phyloP scores from a whole-genome alignment of 106 monocot species.

The Phalaenopsis aphrodite region DNA sequence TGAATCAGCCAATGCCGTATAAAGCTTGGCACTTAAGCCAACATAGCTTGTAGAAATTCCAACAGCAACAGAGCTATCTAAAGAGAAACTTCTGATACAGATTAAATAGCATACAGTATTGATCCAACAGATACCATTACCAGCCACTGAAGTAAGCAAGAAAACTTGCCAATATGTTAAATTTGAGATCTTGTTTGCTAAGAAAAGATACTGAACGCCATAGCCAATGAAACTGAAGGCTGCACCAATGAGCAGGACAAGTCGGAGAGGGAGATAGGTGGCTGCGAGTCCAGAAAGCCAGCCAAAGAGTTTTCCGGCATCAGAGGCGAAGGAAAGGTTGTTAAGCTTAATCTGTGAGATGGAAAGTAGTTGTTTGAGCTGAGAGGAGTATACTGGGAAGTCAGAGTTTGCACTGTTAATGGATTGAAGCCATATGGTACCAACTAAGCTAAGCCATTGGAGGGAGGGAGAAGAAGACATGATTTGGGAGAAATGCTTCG shows the following conservation, averaged over 20 bases:
- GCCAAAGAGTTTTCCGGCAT: constrained; percentile 71
- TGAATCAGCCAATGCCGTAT: constrained; percentile 33
- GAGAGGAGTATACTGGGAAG: constrained; percentile 80
- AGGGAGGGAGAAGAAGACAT: constrained; percentile 25
- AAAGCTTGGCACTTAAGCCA: constrained; percentile 63
- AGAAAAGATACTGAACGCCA: constrained; percentile 69
- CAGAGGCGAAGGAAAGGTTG: constrained; percentile 75
- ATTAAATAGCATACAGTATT: constrained; percentile 72
- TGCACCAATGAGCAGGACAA: constrained; percentile 52
- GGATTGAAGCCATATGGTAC: constrained; percentile 66
- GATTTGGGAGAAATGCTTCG: not conserved
- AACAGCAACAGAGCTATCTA: constrained; percentile 30
- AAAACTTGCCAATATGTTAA: constrained; percentile 63
- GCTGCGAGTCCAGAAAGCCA: constrained; percentile 66
- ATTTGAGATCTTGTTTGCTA: constrained; percentile 20
- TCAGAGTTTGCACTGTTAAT: constrained; percentile 61
- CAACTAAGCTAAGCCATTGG: constrained; percentile 70
- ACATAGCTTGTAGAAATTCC: constrained; percentile 66
- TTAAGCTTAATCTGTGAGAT: constrained; percentile 76
- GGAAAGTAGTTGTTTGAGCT: constrained; percentile 59
- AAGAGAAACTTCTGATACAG: constrained; percentile 58
- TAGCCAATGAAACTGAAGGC: constrained; percentile 61
- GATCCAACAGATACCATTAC: constrained; percentile 84
- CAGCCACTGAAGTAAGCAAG: constrained; percentile 42
- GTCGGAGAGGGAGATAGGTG: constrained; percentile 42